A percentile compares a stretch with the other conserved stretches of the same genome.
Conservation (phyloP, 2,329 filamentous ascomycete species). For the Sordariomycetes sp. region DNA sequence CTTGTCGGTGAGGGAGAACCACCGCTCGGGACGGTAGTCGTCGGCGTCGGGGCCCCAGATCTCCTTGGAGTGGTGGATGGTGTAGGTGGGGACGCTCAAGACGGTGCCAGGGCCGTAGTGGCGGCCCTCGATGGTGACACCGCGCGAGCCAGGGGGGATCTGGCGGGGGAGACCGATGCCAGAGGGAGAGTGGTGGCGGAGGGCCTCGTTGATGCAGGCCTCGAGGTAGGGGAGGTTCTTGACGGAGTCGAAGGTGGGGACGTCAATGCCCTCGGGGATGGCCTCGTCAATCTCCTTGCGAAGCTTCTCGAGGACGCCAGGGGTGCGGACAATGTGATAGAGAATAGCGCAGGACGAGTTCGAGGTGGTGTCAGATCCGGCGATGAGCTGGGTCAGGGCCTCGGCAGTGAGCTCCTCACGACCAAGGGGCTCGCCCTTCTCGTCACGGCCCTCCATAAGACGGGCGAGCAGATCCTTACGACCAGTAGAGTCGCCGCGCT, state of each 20-base stretch:
- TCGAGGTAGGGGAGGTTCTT: conserved; percentile 65
- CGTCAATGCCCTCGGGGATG: conserved; percentile 44
- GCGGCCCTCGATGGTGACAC: conserved; percentile 50
- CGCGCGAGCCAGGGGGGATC: conserved; percentile 49
- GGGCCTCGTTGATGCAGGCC: conserved; percentile 66
- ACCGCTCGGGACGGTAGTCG: conserved; percentile 54
- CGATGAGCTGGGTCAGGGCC: conserved; percentile 78
- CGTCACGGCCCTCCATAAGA: conserved; percentile 76
- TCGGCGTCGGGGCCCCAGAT: conserved; percentile 59
- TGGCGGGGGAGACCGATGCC: conserved; percentile 72
- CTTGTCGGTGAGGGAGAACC: conserved; percentile 42
- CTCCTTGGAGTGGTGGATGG: conserved; percentile 61
- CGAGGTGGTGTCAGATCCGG: conserved; percentile 63
- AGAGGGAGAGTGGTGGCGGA: conserved; percentile 78
- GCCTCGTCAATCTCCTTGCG: conserved; percentile 63
- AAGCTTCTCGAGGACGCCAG: conserved; percentile 57
- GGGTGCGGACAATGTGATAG: conserved; percentile 59
- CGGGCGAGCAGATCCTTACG: conserved; percentile 72
- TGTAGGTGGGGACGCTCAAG: conserved; percentile 70
- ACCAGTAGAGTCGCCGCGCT: conserved; percentile 49
- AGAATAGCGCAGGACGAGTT: conserved; percentile 76
- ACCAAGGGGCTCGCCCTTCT: conserved; percentile 61
- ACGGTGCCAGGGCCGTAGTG: conserved; percentile 64
- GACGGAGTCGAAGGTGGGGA: conserved; percentile 61
- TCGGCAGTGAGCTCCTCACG: conserved; percentile 76